phyloP scores from a whole-genome alignment of 176 grass and related monocot species.

The Eremochloa ophiuroides region DNA sequence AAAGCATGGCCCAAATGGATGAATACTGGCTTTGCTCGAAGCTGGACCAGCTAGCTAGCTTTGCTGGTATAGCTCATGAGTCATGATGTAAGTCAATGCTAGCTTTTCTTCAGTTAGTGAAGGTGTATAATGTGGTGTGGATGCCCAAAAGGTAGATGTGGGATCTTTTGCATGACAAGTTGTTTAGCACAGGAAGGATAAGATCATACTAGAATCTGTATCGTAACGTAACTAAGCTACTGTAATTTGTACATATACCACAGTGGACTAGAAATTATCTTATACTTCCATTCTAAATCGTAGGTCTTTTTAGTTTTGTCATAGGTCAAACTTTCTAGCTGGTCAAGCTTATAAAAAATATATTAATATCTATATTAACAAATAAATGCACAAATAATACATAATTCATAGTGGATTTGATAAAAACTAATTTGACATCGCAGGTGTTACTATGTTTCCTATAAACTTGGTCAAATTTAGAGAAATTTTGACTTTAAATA shows the following conservation, averaged over 20 bases:
- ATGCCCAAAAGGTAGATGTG: neutral
- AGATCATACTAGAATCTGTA: neutral
- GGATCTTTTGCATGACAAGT: neutral
- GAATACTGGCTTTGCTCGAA: slow-evolving; percentile 1
- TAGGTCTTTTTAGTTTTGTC: neutral
- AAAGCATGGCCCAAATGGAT: neutral
- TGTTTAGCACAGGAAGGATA: neutral
- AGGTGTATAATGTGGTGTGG: neutral
- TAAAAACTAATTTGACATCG: neutral
- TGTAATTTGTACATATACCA: neutral
- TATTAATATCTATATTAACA: neutral
- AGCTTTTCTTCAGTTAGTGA: slow-evolving; percentile 23
- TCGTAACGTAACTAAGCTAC: neutral
- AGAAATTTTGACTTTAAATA: neutral
- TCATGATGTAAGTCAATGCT: slow-evolving; percentile 1
- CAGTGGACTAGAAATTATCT: neutral
- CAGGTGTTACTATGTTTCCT: neutral
- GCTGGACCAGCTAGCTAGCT: slow-evolving; percentile 40
- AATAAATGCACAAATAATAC: neutral
- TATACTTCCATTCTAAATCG: neutral
- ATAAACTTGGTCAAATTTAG: neutral
- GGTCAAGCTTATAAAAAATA: neutral
- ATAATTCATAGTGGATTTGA: neutral
- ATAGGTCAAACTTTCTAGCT: neutral
- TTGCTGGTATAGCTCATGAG: slow-evolving; percentile 19